Evolutionary conservation across 257 asterid species (phyloP).

Genomic region (Jasminum sambac): DNA sequence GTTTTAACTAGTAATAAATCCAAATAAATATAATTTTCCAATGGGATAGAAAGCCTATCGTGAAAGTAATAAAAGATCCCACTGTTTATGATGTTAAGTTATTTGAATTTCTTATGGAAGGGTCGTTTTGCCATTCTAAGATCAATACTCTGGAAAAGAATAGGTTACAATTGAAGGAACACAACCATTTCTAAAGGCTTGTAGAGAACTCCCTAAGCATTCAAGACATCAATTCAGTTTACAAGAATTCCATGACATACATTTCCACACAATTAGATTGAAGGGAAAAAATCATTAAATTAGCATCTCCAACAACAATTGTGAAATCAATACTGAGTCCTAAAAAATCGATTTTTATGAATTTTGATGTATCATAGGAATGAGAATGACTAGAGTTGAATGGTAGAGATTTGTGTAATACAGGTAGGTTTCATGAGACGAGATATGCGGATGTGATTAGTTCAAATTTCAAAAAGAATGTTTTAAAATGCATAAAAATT

Average conservation of each 20-base stretch:
- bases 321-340: not conserved
- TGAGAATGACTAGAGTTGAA: no score
- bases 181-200: not conserved
- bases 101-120: not conserved
- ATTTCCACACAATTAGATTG: not conserved
- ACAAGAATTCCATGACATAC: not conserved
- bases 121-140: not conserved
- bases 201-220: not conserved
- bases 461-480: no score
- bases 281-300: not conserved
- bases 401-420: no score
- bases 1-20: not conserved
- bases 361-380: no score
- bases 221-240: not conserved
- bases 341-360: no score
- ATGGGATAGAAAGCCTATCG: not conserved
- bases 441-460: no score
- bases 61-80: not conserved
- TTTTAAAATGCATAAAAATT: no score
- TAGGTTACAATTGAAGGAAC: not conserved
- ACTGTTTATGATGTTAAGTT: not conserved
- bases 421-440: no score
- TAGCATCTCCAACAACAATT: not conserved
- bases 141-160: not conserved
- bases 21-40: no score